phyloP scores from a whole-genome alignment of 108 stramenopile genomes.

The Skeletonema menzelii region DNA sequence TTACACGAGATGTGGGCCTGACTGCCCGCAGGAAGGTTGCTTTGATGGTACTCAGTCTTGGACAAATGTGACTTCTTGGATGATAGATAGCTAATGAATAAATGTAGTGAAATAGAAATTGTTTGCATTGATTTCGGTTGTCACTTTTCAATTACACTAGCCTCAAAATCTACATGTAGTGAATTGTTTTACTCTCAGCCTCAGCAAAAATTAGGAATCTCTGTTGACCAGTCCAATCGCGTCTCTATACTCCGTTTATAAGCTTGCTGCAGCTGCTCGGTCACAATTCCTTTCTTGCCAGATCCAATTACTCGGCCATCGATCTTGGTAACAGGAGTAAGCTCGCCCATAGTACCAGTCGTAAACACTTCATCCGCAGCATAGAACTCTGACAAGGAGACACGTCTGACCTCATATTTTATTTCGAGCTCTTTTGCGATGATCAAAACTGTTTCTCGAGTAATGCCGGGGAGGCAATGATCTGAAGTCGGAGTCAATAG shows the following conservation, averaged over 20 bases:
- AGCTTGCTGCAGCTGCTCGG: constrained; percentile 70
- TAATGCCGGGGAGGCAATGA: constrained; percentile 90
- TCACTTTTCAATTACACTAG: too few species aligned
- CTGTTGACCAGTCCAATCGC: constrained; percentile 36
- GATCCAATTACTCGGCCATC: constrained; percentile 86
- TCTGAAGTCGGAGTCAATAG: constrained; percentile 86
- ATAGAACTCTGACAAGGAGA: constrained; percentile 87
- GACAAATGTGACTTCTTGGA: background rate
- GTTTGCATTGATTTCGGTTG: background rate
- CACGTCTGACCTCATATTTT: constrained; percentile 61
- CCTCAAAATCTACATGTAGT: background rate
- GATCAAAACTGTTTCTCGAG: constrained; percentile 72
- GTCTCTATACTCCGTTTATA: constrained; percentile 53
- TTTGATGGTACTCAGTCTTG: background rate
- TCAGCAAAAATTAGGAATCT: constrained; percentile 35
- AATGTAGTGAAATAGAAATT: background rate
- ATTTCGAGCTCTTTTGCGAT: constrained; percentile 75
- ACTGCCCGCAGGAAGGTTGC: constrained; percentile 14
- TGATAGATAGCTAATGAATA: background rate
- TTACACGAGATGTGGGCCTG: constrained; percentile 9
- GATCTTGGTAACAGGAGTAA: constrained; percentile 89
- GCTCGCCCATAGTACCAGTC: constrained; percentile 93
- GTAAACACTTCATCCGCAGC: constrained; percentile 92
- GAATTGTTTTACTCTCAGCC: background rate
- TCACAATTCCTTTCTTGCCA: constrained; percentile 60